A percentile compares a stretch with the other conserved stretches of the same genome.
phyloP scores from a whole-genome alignment of 2,329 filamentous ascomycete genomes.

The Xylariales sp. region DNA sequence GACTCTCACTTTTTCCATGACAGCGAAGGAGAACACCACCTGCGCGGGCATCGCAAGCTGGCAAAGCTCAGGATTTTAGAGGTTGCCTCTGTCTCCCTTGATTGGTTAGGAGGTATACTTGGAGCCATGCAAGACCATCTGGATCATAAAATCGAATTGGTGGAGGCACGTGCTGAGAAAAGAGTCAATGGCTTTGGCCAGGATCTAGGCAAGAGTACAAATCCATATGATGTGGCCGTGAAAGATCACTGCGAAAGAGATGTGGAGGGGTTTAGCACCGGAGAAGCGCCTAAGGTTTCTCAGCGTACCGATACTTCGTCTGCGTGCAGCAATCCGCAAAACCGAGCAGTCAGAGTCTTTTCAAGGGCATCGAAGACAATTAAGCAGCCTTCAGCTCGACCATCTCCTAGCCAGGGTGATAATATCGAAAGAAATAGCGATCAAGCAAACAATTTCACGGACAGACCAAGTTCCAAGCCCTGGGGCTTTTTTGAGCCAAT shows the following conservation, averaged over 20 bases:
- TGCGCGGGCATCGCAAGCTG: background rate
- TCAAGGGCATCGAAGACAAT: no score
- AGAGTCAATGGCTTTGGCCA: slow-evolving; percentile 7
- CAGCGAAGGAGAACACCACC: background rate
- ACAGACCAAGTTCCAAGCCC: no score
- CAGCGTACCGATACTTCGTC: no score
- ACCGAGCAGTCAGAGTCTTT: no score
- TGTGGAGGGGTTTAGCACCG: no score
- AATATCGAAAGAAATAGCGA: no score
- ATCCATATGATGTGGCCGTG: slow-evolving; percentile 24
- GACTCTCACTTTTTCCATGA: slow-evolving; percentile 2
- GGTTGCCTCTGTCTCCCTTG: slow-evolving; percentile 12
- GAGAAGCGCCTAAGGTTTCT: no score
- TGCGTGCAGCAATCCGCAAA: no score
- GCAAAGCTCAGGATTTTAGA: slow-evolving; percentile 14
- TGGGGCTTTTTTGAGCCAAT: no score
- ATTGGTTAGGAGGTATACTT: slow-evolving; percentile 17
- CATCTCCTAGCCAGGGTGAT: no score
- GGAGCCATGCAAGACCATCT: slow-evolving; percentile 18
- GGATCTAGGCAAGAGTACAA: slow-evolving; percentile 20
- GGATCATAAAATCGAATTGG: slow-evolving; percentile 14
- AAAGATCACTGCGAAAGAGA: background rate
- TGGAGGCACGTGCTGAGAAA: slow-evolving; percentile 12
- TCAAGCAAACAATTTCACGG: no score
- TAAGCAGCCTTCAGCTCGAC: no score